Evolutionary conservation across 78 protist genomes (phyloP), one percentile per base, ranked within the genome.

Genomic region (Emiliania huxleyi): DNA sequence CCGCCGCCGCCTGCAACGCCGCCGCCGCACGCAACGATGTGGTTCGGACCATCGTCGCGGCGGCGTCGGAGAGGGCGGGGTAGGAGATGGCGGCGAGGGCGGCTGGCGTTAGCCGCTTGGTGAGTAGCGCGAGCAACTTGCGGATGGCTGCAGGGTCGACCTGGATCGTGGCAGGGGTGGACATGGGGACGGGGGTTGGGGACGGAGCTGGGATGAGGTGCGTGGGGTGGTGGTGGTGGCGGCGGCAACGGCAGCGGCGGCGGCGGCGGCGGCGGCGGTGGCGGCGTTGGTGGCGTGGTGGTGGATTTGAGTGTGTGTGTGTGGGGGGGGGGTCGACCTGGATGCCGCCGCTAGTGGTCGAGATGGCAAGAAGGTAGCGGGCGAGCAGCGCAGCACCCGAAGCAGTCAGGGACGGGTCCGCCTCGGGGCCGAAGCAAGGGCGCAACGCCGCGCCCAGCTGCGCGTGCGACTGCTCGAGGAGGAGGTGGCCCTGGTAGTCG

Each of bases 361-460:
- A 4, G 43, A 71, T 26, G 44, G 42, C 81, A 22, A 71, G 81
- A 6, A 23, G 8, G 87, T 42, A 77, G 15, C 23, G 33, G 29
- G 49, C 5, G 21, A 15, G 23, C 8, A 42, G n/a, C 44, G 87
- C 46, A 33, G 25, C 6, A 4, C 48, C 87, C 3, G 48, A 4
- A 5, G 49, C 87, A 2, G 48, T 22, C 29, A 42, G 11, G 37
- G 8, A 22, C 33, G 87, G 87, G 29, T 4, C 35, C 49, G 87
- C 87, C 5, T 40, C 87, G 18, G 48, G 43, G 11, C 48, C 87
- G n/a, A 40, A 37, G n/a, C 43, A 40, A 1, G 87, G 87, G 48
- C 87, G 87, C 23, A 77, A 48, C 33, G 87, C 87, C 29, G 87
- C 87, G 87, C 38, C 46, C 62, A 52, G 29, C 87, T 77, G 87